phyloP scores from a whole-genome alignment of 495 filamentous ascomycete species.

The Lasiosphaeria hispida region DNA sequence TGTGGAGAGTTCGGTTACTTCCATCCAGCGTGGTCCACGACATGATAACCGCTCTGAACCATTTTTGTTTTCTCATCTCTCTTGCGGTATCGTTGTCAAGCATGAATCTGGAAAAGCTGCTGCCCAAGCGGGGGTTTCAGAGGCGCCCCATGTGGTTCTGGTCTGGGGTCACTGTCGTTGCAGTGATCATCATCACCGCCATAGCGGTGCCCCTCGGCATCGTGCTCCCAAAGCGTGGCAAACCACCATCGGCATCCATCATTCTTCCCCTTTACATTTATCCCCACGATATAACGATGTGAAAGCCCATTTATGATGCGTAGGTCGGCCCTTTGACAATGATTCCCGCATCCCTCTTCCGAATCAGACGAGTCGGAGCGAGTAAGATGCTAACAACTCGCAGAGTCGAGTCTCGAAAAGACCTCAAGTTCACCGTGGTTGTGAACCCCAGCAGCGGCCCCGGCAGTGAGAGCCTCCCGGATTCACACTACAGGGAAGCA shows the following conservation, averaged over 20 bases:
- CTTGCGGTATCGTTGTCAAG: constrained; percentile 25
- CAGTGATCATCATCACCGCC: not conserved
- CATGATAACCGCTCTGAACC: no score
- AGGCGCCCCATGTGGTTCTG: not conserved
- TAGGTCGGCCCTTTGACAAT: no score
- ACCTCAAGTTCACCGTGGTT: constrained; percentile 42
- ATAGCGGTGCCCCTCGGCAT: not conserved
- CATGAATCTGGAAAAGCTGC: not conserved
- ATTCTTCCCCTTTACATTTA: constrained; percentile 49
- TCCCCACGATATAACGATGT: constrained; percentile 37
- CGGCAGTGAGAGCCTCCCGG: constrained; percentile 10
- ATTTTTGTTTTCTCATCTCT: no score
- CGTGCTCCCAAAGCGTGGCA: not conserved
- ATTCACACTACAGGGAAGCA: not conserved
- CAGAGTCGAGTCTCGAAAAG: constrained; percentile 33
- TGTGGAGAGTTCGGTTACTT: no score
- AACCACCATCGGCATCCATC: not conserved
- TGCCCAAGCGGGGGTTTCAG: not conserved
- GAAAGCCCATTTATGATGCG: constrained; percentile 41
- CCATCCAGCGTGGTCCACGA: no score
- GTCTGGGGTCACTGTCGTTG: not conserved
- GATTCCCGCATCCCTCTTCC: not conserved
- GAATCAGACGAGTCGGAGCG: not conserved
- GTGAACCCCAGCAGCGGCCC: constrained; percentile 34
- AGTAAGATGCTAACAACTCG: constrained; percentile 7